Conservation (phyloP, 2,329 filamentous ascomycete species). For the Arthrobotrys entomopaga region DNA sequence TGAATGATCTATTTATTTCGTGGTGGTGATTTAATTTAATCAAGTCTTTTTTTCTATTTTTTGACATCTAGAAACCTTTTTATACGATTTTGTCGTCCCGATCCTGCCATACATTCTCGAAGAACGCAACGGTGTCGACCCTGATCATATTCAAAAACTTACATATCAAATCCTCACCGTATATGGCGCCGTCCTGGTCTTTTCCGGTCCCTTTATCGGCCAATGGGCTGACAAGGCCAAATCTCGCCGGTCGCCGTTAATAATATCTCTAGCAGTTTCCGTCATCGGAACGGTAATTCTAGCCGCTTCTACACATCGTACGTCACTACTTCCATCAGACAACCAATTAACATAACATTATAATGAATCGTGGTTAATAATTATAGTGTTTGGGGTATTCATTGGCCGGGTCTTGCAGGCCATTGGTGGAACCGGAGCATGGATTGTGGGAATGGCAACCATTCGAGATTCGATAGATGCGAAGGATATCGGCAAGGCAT, state of each 20-base stretch:
- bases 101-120: slow-evolving; percentile 65
- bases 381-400: slow-evolving; percentile 57
- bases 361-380: background rate
- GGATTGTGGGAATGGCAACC: slow-evolving; percentile 60
- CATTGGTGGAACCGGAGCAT: slow-evolving; percentile 59
- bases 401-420: slow-evolving; percentile 60
- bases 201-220: slow-evolving; percentile 67
- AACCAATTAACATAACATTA: background rate
- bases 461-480: slow-evolving; percentile 59
- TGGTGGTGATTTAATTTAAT: background rate
- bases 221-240: slow-evolving; percentile 68
- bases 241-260: slow-evolving; percentile 69
- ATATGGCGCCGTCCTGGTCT: slow-evolving; percentile 68
- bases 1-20: background rate
- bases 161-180: slow-evolving; percentile 68
- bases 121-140: slow-evolving; percentile 66
- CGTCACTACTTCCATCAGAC: background rate
- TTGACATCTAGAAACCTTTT: slow-evolving; percentile 62
- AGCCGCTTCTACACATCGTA: slow-evolving; percentile 60
- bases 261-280: slow-evolving; percentile 68
- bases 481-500: slow-evolving; percentile 59
- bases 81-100: slow-evolving; percentile 71
- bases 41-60: background rate
- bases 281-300: slow-evolving; percentile 69
- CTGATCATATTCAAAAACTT: slow-evolving; percentile 66